Conservation (phyloP, 2,329 filamentous ascomycete genomes). For the Cladosporium oxysporum region DNA sequence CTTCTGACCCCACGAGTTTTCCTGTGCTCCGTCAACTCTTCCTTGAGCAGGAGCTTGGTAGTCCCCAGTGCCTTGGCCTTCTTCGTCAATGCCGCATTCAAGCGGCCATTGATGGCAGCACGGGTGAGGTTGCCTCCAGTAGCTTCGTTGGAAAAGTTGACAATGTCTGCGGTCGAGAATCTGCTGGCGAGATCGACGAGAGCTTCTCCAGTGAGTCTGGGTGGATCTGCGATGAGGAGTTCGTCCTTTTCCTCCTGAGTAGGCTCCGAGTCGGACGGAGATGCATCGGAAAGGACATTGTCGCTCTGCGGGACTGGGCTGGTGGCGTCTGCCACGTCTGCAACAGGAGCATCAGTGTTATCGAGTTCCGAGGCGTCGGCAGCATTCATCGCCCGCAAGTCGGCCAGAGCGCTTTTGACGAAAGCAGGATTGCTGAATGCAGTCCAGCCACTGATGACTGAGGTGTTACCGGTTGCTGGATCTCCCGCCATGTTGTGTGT, state of each 20-base stretch:
- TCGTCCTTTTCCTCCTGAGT: background rate
- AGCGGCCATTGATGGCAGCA: background rate
- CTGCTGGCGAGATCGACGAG: background rate
- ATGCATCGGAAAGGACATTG: background rate
- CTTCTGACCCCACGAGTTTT: background rate
- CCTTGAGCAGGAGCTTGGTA: background rate
- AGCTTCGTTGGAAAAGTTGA: background rate
- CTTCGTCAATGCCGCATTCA: background rate
- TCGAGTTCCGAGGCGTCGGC: background rate
- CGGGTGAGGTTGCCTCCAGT: background rate
- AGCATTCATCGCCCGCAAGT: background rate
- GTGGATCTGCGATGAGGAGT: background rate
- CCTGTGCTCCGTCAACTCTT: background rate
- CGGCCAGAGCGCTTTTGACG: background rate
- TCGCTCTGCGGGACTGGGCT: background rate
- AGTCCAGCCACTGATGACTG: background rate
- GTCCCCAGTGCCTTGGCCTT: background rate
- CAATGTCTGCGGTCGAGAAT: background rate
- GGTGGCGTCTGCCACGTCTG: background rate
- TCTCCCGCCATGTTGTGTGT: background rate
- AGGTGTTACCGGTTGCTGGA: background rate
- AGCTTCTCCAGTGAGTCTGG: background rate
- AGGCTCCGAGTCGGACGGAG: background rate
- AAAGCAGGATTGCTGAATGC: background rate
- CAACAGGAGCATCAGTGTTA: background rate